Evolutionary conservation across 1,284 basidiomycete genomes (phyloP).

Genomic region (Microbotryum lychnidis-dioicae): DNA sequence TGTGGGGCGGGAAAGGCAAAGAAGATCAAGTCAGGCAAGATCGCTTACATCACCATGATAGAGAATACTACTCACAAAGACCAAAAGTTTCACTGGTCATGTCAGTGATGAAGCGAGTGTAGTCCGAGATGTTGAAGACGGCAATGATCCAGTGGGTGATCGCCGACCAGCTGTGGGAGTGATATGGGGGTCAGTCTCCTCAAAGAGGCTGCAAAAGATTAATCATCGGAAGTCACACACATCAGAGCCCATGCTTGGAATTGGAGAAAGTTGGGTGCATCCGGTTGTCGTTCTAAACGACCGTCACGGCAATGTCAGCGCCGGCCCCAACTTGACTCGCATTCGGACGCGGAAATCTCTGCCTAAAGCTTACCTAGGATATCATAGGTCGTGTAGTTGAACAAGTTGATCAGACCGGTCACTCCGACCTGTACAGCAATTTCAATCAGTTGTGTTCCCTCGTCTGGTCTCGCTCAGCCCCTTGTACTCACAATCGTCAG

Average conservation of each 20-base stretch:
- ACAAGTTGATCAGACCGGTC: constrained; percentile 45
- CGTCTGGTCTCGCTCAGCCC: too few species aligned
- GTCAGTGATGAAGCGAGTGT: constrained; percentile 63
- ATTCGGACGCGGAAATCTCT: too few species aligned
- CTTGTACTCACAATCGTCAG: constrained; percentile 70
- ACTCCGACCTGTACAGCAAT: neutral
- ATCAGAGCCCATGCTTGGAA: constrained; percentile 46
- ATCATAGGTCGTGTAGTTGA: constrained; percentile 82
- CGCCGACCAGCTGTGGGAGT: constrained; percentile 75
- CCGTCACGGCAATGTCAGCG: too few species aligned
- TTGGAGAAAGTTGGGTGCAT: constrained; percentile 57
- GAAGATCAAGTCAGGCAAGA: neutral
- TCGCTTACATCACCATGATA: neutral
- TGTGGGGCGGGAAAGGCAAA: neutral
- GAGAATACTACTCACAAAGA: constrained; percentile 19
- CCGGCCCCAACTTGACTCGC: too few species aligned
- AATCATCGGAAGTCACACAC: constrained; percentile 37
- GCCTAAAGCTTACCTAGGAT: constrained; percentile 47
- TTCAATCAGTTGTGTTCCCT: too few species aligned
- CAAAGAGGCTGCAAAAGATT: neutral
- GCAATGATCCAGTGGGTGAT: constrained; percentile 86
- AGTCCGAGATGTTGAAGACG: constrained; percentile 55
- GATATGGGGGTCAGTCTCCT: neutral
- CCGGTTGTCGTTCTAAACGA: constrained; percentile 39
- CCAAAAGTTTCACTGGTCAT: constrained; percentile 73